phyloP scores from a whole-genome alignment of 371 early-diverging fungal genomes.

The Dinochytrium kinnereticum region DNA sequence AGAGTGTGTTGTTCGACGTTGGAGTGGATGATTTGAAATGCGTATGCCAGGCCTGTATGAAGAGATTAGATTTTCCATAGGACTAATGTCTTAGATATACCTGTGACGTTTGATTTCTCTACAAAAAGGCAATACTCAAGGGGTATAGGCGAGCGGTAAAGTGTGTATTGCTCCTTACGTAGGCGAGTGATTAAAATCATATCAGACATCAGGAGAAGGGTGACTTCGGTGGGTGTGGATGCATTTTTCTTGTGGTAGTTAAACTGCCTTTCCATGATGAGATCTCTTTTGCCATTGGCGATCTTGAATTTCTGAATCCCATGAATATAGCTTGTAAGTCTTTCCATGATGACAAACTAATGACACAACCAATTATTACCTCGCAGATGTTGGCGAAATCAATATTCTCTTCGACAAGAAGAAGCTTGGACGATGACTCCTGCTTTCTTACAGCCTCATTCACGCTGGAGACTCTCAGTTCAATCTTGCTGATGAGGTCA shows the following conservation, averaged over 20 bases:
- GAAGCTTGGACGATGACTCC: slow-evolving; percentile 47
- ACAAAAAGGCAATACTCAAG: slow-evolving; percentile 48
- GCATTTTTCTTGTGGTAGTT: slow-evolving; percentile 41
- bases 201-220: slow-evolving; percentile 51
- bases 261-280: slow-evolving; percentile 50
- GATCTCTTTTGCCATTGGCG: slow-evolving; percentile 48
- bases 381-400: slow-evolving; percentile 48
- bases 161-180: slow-evolving; percentile 40
- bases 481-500: slow-evolving; percentile 42
- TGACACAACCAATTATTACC: too few species aligned
- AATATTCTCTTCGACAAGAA: slow-evolving; percentile 48
- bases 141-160: slow-evolving; percentile 54
- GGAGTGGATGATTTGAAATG: slow-evolving; percentile 51
- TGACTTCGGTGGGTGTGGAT: slow-evolving; percentile 42
- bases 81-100: background rate
- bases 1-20: slow-evolving; percentile 48
- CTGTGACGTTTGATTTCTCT: slow-evolving; percentile 44
- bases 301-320: slow-evolving; percentile 52
- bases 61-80: background rate
- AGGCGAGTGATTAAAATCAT: slow-evolving; percentile 37
- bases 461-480: slow-evolving; percentile 38
- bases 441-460: slow-evolving; percentile 47
- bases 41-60: slow-evolving; percentile 37
- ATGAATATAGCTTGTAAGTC: too few species aligned
- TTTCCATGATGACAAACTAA: too few species aligned